Evolutionary conservation across 257 asterid genomes (phyloP).

Genomic region (Perilla frutescens): DNA sequence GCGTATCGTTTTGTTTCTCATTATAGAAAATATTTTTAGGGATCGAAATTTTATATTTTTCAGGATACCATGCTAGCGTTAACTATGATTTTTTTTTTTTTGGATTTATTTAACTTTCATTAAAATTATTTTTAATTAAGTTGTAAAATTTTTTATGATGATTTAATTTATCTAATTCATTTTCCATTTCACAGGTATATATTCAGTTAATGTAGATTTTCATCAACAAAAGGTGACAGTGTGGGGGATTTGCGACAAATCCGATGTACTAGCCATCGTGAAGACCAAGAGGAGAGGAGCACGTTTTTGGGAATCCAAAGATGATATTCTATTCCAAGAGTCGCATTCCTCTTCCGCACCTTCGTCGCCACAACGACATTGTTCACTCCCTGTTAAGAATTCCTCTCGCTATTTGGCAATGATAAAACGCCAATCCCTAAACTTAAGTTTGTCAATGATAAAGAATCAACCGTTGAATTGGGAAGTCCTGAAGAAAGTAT

Average conservation of each 20-base stretch:
- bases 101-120: too few species aligned
- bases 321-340: conserved; percentile 32
- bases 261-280: conserved; percentile 52
- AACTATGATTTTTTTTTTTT: too few species aligned
- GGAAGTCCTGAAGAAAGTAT: conserved; percentile 62
- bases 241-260: conserved; percentile 92
- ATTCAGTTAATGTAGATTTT: conserved; percentile 68
- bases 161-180: neutral
- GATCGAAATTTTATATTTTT: too few species aligned
- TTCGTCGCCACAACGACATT: conserved; percentile 36
- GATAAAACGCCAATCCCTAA: conserved; percentile 52
- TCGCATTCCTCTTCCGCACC: conserved; percentile 41
- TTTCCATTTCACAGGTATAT: conserved; percentile 55
- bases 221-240: conserved; percentile 71
- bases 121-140: too few species aligned
- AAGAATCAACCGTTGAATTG: conserved; percentile 38
- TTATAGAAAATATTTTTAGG: too few species aligned
- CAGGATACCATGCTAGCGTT: too few species aligned
- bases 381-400: conserved; percentile 22
- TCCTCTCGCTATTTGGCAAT: conserved; percentile 48
- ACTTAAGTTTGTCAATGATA: conserved; percentile 44
- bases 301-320: conserved; percentile 68
- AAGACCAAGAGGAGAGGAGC: conserved; percentile 68
- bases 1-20: too few species aligned
- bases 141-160: neutral